Evolutionary conservation across 1,284 basidiomycete species (phyloP).

Genomic region (Cystobasidium pallidum): DNA sequence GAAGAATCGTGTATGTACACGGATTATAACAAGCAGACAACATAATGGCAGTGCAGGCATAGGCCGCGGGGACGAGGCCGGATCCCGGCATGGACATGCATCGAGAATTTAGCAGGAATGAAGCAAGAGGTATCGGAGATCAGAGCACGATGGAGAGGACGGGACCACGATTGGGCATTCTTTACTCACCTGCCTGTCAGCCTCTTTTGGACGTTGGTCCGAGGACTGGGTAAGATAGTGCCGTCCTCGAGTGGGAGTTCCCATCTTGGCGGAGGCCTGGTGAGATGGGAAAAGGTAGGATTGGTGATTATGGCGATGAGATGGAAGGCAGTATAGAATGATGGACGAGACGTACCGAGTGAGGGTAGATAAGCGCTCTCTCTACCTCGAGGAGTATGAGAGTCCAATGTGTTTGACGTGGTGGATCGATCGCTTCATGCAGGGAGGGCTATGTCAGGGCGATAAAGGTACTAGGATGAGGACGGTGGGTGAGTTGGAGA

Average conservation of each 20-base stretch:
- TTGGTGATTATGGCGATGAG: not conserved
- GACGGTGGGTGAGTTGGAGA: not conserved
- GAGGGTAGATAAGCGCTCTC: not conserved
- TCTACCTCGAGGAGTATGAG: slow-evolving; percentile 7
- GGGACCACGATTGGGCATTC: not conserved
- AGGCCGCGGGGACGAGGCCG: too few relatives aligned
- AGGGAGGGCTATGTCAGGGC: not conserved
- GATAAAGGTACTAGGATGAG: not conserved
- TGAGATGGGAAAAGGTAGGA: not conserved
- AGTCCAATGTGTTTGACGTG: not conserved
- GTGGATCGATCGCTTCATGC: slow-evolving; percentile 1
- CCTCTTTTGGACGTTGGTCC: not conserved
- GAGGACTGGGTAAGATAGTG: slow-evolving; percentile 3
- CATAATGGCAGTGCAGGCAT: too few relatives aligned
- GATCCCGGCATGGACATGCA: too few relatives aligned
- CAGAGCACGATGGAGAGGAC: not conserved
- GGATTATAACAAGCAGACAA: too few relatives aligned
- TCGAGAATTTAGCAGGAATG: too few relatives aligned
- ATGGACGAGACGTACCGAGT: not conserved
- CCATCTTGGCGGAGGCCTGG: not conserved
- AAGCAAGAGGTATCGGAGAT: not conserved
- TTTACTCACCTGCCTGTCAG: not conserved
- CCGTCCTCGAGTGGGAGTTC: slow-evolving; percentile 11
- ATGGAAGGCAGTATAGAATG: not conserved
- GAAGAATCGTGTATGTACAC: too few relatives aligned